Base-by-base conservation (phyloP, 2,329 filamentous ascomycete genomes). In the Pezicula radicicola region DNA sequence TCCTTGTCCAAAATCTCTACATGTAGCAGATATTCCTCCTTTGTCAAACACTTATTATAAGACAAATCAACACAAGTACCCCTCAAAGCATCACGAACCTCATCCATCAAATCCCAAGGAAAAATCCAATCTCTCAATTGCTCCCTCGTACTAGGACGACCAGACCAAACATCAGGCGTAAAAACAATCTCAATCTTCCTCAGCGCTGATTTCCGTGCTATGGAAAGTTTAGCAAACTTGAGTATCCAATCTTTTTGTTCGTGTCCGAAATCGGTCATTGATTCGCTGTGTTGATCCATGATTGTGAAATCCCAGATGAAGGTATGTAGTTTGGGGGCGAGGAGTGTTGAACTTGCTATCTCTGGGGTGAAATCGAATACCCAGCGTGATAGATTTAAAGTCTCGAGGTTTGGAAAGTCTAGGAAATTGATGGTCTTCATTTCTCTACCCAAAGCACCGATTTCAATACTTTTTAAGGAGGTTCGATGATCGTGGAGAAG, bases 261-360 rank as follows among this genome's bases (percentile, higher is more conserved):
- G 9, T 40, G 15, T 6, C 19, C 40, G 25, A 52, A 52, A 30
- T 37, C 50, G 13, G 2, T 16, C 50, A 37, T 49, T 15, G 35
- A 27, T 45, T 52, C 50, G 37, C 37, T 48, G 30, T 48, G 45
- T 36, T 46, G 50, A 39, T 52, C 50, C 15, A 44, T n/a, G 28
- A 52, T 27, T 10, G 21, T 43, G 30, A 52, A 52, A 33, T 48
- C 39, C 50, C 50, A 52, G 30, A 48, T 49, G 41, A 52, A 52
- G 16, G 46, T 49, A 15, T 49, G 39, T n/a, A 52, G 28, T 12
- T 43, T 52, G 4, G 49, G 30, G 5, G 42, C 16, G 16, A 46
- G 43, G 1, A 46, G 25, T 16, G 30, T 27, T 7, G 19, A 12
- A 46, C 10, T 27, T 33, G 42, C 49, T 25, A 39, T 18, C 15